Conservation (phyloP, 345 rosid genomes). For the Microthlaspi erraticum region DNA sequence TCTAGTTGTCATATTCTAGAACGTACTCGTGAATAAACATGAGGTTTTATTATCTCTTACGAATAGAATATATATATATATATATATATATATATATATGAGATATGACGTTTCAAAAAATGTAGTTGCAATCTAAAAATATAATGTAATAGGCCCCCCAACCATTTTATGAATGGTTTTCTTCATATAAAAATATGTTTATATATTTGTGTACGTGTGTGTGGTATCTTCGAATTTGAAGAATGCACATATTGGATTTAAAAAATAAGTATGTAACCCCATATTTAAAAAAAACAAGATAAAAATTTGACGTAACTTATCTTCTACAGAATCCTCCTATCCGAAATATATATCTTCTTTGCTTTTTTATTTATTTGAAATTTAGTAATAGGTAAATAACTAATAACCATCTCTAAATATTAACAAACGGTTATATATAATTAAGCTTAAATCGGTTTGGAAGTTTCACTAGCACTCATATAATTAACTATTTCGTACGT, state of each 20-base stretch:
- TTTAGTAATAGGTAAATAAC: not conserved
- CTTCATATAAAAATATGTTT: not conserved
- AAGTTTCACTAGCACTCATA: constrained; percentile 1
- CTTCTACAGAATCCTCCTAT: not conserved
- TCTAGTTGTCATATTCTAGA: not conserved
- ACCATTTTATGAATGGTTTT: constrained; percentile 1
- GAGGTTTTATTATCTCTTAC: too few species aligned
- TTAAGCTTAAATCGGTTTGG: not conserved
- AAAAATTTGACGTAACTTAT: not conserved
- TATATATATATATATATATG: too few species aligned
- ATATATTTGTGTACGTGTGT: not conserved
- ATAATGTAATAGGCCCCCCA: constrained; percentile 15
- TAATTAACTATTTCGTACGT: not conserved
- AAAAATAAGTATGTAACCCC: constrained; percentile 2
- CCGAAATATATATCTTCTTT: not conserved
- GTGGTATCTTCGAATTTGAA: constrained; percentile 5
- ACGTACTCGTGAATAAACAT: constrained; percentile 10
- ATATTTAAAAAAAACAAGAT: not conserved
- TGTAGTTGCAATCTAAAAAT: too few species aligned
- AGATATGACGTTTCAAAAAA: too few species aligned
- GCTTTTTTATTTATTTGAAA: not conserved
- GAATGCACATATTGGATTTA: not conserved
- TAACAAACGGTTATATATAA: not conserved
- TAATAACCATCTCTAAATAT: not conserved
- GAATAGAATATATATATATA: too few species aligned